These are phyloP conservation scores for Xylariaceae sp. DNA, from an alignment of 2,329 filamentous ascomycete species.

Conservation along the genomic window DNA sequence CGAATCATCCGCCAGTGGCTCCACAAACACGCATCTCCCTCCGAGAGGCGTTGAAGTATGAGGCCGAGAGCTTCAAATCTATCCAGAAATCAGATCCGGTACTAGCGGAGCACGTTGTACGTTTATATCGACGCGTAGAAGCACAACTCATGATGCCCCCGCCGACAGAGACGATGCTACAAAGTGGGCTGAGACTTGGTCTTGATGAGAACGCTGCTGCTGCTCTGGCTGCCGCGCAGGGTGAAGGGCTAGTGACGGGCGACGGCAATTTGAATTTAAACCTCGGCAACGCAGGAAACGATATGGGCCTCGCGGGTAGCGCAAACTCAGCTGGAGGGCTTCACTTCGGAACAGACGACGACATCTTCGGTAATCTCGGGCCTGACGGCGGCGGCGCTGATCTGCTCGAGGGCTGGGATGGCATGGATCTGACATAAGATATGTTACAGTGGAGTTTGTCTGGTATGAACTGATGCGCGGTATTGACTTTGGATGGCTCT, in stretches of 20 bases:
- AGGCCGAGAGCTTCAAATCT: constrained; percentile 54
- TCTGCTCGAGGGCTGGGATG: constrained; percentile 31
- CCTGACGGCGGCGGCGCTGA: constrained; percentile 25
- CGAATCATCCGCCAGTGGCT: constrained; percentile 34
- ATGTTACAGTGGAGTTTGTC: neutral
- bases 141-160: constrained; percentile 51
- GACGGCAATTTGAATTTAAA: constrained; percentile 38
- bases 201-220: constrained; percentile 37
- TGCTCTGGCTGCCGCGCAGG: constrained; percentile 41
- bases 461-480: neutral
- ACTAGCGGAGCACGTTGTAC: constrained; percentile 58
- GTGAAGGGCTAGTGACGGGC: constrained; percentile 35
- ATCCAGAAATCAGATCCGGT: constrained; percentile 53
- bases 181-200: constrained; percentile 40
- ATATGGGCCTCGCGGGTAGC: constrained; percentile 29
- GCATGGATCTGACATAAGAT: constrained; percentile 27
- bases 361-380: constrained; percentile 40
- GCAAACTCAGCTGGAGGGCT: constrained; percentile 37
- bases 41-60: constrained; percentile 54
- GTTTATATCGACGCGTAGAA: constrained; percentile 61
- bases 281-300: constrained; percentile 36
- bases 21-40: constrained; percentile 52
- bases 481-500: neutral
- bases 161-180: constrained; percentile 40
- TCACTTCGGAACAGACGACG: constrained; percentile 39